Conservation (phyloP, 2,329 filamentous ascomycete species). For the Escovopsis sp. region DNA sequence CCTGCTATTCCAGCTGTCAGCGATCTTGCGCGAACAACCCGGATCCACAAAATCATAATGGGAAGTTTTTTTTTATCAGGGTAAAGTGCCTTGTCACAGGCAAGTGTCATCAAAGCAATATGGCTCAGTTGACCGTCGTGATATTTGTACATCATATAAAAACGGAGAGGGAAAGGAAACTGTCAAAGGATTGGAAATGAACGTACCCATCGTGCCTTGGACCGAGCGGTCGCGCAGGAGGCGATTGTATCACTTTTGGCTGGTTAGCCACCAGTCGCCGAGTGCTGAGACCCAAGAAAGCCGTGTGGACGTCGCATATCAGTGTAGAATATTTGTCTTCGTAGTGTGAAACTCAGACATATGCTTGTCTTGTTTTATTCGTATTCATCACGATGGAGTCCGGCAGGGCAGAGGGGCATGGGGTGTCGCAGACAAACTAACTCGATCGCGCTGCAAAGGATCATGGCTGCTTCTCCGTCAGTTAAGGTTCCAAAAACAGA, state of each 20-base stretch:
- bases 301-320: conserved; percentile 12
- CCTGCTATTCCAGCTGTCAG: no score
- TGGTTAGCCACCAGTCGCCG: conserved; percentile 11
- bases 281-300: conserved; percentile 6
- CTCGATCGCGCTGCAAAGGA: neutral
- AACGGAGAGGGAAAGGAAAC: neutral
- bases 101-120: conserved; percentile 30
- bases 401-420: conserved; percentile 4
- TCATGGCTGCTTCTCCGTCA: conserved; percentile 8
- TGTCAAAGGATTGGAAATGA: neutral
- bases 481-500: conserved; percentile 4
- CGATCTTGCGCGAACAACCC: neutral
- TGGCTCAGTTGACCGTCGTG: conserved; percentile 36
- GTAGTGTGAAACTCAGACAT: conserved; percentile 65
- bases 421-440: conserved; percentile 10
- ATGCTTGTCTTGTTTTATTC: conserved; percentile 84
- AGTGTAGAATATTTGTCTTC: conserved; percentile 25
- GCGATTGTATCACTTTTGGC: neutral
- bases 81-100: conserved; percentile 29
- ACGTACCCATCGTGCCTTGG: conserved; percentile 14
- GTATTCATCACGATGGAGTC: conserved; percentile 56
- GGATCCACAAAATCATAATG: neutral
- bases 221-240: neutral
- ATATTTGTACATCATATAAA: conserved; percentile 29
- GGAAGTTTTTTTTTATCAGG: conserved; percentile 2